These are phyloP conservation scores for Chlamydomonas incerta DNA, from an alignment of 139 green algal genomes.

Conservation along the genomic window DNA sequence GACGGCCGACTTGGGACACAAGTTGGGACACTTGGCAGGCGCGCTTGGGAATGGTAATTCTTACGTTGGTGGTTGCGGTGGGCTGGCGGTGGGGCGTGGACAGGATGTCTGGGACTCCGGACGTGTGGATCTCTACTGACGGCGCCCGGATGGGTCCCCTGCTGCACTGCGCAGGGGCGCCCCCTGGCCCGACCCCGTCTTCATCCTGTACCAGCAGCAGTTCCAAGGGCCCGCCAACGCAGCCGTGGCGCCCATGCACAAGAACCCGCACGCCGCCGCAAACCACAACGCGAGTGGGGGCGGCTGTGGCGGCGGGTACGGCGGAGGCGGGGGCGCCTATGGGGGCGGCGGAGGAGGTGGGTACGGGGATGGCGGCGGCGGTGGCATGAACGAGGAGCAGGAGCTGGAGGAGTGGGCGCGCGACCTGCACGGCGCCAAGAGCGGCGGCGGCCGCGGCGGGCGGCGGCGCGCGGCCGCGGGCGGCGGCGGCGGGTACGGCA, in stretches of 20 bases:
- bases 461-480: background rate
- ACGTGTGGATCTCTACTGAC: no score
- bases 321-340: no score
- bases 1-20: no score
- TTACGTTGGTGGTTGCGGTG: no score
- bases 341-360: background rate
- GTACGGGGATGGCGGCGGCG: background rate
- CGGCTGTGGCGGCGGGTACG: no score
- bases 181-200: conserved; percentile 17
- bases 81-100: no score
- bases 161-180: background rate
- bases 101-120: no score
- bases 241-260: conserved; percentile 26
- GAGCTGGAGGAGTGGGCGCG: conserved; percentile 13
- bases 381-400: background rate
- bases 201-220: conserved; percentile 37
- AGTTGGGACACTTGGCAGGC: no score
- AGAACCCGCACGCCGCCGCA: background rate
- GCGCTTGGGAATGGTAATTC: no score
- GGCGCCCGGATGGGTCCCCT: no score
- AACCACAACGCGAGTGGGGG: background rate
- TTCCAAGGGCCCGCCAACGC: conserved; percentile 38
- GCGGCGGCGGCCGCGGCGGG: background rate
- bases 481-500: background rate
- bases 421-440: background rate